Conservation (phyloP, 331 rosid species). For the Phaseolus coccineus region DNA sequence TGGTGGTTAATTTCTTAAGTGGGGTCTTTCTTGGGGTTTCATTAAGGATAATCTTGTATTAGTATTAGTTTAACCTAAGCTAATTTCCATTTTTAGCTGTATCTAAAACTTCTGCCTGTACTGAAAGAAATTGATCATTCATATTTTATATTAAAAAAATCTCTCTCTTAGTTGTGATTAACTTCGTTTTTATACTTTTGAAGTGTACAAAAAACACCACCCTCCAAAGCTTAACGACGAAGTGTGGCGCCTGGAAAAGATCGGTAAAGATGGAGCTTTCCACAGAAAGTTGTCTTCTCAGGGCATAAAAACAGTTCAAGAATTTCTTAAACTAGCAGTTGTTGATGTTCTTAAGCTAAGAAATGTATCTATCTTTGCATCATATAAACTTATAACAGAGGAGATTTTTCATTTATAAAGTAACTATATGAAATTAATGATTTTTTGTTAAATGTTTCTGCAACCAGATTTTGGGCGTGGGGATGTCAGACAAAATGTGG, state of each 20-base stretch:
- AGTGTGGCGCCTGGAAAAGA: slow-evolving; percentile 95
- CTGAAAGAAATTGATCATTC: background rate
- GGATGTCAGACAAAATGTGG: slow-evolving; percentile 94
- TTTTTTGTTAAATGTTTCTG: background rate
- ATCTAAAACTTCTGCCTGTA: background rate
- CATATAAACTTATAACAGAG: background rate
- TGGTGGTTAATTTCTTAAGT: background rate
- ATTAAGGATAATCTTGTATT: background rate
- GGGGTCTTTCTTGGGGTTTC: background rate
- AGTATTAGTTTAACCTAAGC: background rate
- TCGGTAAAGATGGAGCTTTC: slow-evolving; percentile 91
- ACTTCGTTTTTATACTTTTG: background rate
- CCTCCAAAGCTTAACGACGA: slow-evolving; percentile 85
- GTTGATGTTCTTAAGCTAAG: slow-evolving; percentile 58
- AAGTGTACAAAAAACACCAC: slow-evolving; percentile 91
- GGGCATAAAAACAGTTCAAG: slow-evolving; percentile 78
- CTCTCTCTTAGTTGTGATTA: background rate
- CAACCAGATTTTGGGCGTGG: slow-evolving; percentile 71
- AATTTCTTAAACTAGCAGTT: slow-evolving; percentile 70
- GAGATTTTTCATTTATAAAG: background rate
- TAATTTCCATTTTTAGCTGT: background rate
- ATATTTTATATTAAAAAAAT: background rate
- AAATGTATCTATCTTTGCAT: slow-evolving; percentile 44
- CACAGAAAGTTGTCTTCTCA: slow-evolving; percentile 55
- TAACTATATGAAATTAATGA: background rate